Evolutionary conservation across 306 rosid species (phyloP).

Genomic region (Nissolia schottii): DNA sequence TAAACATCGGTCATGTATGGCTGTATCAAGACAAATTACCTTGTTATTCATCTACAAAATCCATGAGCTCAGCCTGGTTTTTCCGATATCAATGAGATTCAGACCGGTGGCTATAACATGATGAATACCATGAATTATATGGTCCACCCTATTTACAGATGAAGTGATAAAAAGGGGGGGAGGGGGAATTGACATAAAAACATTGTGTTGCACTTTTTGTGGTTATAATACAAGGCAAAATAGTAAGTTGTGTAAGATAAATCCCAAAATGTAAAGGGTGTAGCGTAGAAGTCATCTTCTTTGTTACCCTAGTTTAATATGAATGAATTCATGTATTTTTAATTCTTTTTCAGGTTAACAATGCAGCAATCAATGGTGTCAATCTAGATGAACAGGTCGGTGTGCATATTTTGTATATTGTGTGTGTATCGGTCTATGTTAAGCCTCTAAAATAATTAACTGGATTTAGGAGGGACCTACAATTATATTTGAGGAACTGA

Average conservation of each 20-base stretch:
- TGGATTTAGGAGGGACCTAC: not conserved
- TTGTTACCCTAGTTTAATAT: not conserved
- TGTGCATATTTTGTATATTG: not conserved
- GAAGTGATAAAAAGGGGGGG: too few species aligned
- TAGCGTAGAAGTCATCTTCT: not conserved
- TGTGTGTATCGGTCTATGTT: not conserved
- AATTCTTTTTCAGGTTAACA: constrained; percentile 30
- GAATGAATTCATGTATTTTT: not conserved
- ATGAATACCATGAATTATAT: too few species aligned
- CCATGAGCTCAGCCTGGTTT: too few species aligned
- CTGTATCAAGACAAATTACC: too few species aligned
- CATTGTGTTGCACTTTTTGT: not conserved
- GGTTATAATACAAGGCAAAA: not conserved
- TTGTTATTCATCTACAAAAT: too few species aligned
- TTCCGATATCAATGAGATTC: too few species aligned
- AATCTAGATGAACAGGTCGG: constrained; percentile 16
- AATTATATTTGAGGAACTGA: not conserved
- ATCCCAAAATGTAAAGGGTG: not conserved
- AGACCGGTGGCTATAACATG: too few species aligned
- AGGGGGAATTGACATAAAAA: not conserved
- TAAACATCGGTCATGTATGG: too few species aligned
- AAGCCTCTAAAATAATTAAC: not conserved
- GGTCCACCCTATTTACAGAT: too few species aligned
- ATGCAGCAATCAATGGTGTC: constrained; percentile 31
- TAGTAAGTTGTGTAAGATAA: not conserved